These are phyloP conservation scores for Talaromyces sp. DNA, from an alignment of 2,329 filamentous ascomycete species.

Conservation along the genomic window DNA sequence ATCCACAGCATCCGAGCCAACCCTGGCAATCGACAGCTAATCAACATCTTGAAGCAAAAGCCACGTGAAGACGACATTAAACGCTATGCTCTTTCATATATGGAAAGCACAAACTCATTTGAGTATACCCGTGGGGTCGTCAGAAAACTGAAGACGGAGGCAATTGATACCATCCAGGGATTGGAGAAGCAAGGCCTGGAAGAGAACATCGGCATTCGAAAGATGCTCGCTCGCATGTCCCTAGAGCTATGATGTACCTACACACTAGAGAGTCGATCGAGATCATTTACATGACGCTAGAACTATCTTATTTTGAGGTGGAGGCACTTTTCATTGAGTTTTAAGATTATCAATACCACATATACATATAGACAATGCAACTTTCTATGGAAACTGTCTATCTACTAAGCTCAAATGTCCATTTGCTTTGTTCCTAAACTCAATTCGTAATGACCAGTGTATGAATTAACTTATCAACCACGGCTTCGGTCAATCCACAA, in stretches of 20 bases:
- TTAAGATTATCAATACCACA: not conserved
- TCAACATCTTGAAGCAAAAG: constrained; percentile 17
- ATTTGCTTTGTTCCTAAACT: not conserved
- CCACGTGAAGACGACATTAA: constrained; percentile 17
- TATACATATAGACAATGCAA: not conserved
- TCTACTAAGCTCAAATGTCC: not conserved
- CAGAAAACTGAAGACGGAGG: constrained; percentile 1
- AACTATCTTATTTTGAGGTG: not conserved
- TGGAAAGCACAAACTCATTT: constrained; percentile 13
- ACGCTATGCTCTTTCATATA: constrained; percentile 9
- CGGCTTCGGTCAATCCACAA: not conserved
- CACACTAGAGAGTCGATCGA: not conserved
- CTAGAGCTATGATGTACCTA: constrained; percentile 1
- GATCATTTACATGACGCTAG: not conserved
- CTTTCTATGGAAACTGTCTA: not conserved
- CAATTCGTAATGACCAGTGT: not conserved
- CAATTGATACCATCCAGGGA: not conserved
- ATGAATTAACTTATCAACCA: not conserved
- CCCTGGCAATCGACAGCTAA: constrained; percentile 8
- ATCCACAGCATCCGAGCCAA: constrained; percentile 23
- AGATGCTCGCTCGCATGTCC: constrained; percentile 15
- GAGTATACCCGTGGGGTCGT: constrained; percentile 10
- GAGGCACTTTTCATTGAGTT: not conserved
- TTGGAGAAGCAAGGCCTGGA: constrained; percentile 7
- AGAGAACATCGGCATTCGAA: constrained; percentile 13